These are phyloP conservation scores for Solanum virginianum DNA, from an alignment of 257 asterid species.

Conservation along the genomic window DNA sequence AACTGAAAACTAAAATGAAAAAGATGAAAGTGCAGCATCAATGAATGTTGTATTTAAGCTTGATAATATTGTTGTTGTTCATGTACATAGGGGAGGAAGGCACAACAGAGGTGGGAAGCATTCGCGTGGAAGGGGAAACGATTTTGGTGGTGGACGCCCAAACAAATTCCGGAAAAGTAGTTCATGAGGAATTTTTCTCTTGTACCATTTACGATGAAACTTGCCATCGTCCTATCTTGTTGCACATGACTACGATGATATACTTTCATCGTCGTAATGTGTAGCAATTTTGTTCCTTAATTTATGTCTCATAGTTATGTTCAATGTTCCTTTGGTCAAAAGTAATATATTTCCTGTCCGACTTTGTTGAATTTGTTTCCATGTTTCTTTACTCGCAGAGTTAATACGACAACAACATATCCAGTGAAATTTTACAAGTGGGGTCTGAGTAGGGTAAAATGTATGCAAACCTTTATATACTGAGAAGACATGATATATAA, in stretches of 20 bases:
- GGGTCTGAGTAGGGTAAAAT: too few species aligned
- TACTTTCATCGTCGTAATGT: neutral
- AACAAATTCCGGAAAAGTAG: conserved; percentile 53
- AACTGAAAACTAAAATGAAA: too few species aligned
- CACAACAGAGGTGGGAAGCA: conserved; percentile 68
- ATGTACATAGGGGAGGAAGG: conserved; percentile 51
- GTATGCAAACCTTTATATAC: too few species aligned
- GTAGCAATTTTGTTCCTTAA: neutral
- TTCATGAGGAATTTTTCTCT: conserved; percentile 2
- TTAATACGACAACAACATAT: too few species aligned
- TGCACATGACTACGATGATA: neutral
- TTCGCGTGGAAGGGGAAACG: conserved; percentile 55
- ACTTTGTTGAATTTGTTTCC: neutral
- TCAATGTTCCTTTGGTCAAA: neutral
- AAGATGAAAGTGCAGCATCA: neutral
- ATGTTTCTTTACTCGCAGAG: neutral
- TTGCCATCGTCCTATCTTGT: neutral
- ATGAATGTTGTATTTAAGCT: neutral
- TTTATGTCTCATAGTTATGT: neutral
- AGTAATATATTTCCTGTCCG: neutral
- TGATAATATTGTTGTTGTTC: neutral
- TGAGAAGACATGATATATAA: too few species aligned
- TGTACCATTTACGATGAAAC: neutral
- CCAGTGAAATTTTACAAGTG: too few species aligned
- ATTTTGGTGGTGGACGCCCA: conserved; percentile 28